phyloP scores from a whole-genome alignment of 1,284 basidiomycete genomes.

The Microbotryomycetes sp. region DNA sequence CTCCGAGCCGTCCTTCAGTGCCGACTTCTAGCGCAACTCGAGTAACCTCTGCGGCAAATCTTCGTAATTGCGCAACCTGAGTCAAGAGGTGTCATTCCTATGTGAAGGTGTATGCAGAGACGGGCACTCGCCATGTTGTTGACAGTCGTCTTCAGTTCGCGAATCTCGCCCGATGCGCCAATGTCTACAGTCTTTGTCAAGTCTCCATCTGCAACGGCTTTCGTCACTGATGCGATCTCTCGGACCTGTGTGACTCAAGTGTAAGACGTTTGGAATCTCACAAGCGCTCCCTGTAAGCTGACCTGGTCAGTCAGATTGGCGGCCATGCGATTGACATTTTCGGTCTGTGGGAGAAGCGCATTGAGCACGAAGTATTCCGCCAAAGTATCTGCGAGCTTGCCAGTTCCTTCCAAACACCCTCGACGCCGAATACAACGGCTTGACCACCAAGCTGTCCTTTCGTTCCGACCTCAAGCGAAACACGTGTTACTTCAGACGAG shows the following conservation, averaged over 20 bases:
- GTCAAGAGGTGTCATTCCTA: no score
- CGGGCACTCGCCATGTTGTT: conserved; percentile 83
- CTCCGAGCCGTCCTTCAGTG: conserved; percentile 44
- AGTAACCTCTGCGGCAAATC: conserved; percentile 88
- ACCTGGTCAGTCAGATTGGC: conserved; percentile 92
- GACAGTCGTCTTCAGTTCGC: conserved; percentile 84
- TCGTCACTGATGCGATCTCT: conserved; percentile 86
- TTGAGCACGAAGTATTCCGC: neutral
- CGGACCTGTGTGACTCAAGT: conserved; percentile 10
- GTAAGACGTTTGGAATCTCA: neutral
- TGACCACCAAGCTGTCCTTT: conserved; percentile 90
- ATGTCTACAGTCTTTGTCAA: conserved; percentile 83
- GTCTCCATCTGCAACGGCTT: conserved; percentile 89
- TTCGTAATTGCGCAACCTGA: conserved; percentile 70
- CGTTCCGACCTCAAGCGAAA: conserved; percentile 72
- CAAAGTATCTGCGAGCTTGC: conserved; percentile 17
- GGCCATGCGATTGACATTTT: conserved; percentile 63
- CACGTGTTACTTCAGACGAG: conserved; percentile 62
- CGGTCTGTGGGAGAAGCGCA: conserved; percentile 13
- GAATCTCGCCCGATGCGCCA: conserved; percentile 94
- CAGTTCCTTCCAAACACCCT: conserved; percentile 68
- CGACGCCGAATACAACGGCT: conserved; percentile 82
- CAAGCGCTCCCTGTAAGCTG: conserved; percentile 34
- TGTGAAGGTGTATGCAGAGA: no score
- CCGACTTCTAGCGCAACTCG: conserved; percentile 60